Percentiles rank a stretch among this genome's conserved stretches.
These are phyloP conservation scores for Choiromyces venosus DNA, from an alignment of 495 filamentous ascomycete species.

Conservation along the genomic window DNA sequence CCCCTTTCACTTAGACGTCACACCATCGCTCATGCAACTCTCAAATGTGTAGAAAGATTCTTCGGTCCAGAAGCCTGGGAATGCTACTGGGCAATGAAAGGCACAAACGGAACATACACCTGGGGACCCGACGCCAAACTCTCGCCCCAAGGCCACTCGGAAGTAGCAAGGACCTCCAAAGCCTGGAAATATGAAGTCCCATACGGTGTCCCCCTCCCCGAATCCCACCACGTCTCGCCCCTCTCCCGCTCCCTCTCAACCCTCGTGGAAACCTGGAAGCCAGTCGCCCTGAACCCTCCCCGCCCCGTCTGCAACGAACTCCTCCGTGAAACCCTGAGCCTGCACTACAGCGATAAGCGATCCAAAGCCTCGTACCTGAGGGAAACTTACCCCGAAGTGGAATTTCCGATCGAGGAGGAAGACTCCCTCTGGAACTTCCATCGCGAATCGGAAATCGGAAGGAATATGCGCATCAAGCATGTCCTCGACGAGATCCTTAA, in stretches of 20 bases:
- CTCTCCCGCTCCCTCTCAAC: constrained; percentile 38
- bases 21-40: neutral
- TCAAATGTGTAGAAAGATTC: constrained; percentile 16
- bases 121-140: constrained; percentile 36
- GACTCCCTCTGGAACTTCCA: constrained; percentile 37
- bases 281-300: constrained; percentile 15
- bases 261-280: constrained; percentile 30
- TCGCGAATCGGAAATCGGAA: constrained; percentile 28
- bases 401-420: constrained; percentile 22
- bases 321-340: constrained; percentile 32
- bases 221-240: constrained; percentile 31
- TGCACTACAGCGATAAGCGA: constrained; percentile 31
- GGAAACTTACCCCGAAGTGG: constrained; percentile 16
- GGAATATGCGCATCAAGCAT: constrained; percentile 27
- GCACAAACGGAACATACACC: constrained; percentile 23
- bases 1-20: neutral
- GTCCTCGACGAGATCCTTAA: constrained; percentile 29
- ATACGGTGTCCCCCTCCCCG: constrained; percentile 19
- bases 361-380: constrained; percentile 17
- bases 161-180: constrained; percentile 24
- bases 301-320: constrained; percentile 32
- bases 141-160: constrained; percentile 23
- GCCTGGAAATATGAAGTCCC: constrained; percentile 28
- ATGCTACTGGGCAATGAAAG: constrained; percentile 39
- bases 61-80: constrained; percentile 35